A percentile compares a stretch with the other conserved stretches of the same genome.
phyloP scores from a whole-genome alignment of 2,329 filamentous ascomycete species.

The Pyricularia sp. region DNA sequence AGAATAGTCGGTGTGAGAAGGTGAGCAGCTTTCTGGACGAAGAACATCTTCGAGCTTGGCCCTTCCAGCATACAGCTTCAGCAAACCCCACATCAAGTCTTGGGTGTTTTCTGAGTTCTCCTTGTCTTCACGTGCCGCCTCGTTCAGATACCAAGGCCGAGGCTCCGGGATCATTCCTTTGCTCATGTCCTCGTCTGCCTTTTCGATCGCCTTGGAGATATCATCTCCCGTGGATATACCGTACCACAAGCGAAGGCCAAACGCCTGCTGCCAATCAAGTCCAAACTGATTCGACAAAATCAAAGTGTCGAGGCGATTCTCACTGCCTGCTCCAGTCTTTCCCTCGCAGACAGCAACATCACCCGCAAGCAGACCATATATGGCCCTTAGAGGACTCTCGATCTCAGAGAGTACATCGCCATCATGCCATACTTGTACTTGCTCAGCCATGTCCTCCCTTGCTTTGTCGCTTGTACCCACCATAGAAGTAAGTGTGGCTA shows the following conservation, averaged over 20 bases:
- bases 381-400: conserved; percentile 67
- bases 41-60: conserved; percentile 59
- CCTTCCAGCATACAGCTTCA: conserved; percentile 67
- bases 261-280: conserved; percentile 88
- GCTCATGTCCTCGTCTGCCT: conserved; percentile 65
- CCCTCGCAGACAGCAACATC: conserved; percentile 81
- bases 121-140: conserved; percentile 46
- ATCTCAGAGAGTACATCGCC: conserved; percentile 83
- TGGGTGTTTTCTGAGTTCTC: conserved; percentile 47
- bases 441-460: conserved; percentile 66
- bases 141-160: conserved; percentile 59
- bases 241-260: conserved; percentile 89
- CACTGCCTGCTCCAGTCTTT: conserved; percentile 59
- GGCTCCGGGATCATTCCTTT: conserved; percentile 65
- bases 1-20: conserved; percentile 65
- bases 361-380: conserved; percentile 84
- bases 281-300: conserved; percentile 75
- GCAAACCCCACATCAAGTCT: conserved; percentile 77
- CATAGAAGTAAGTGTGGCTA: conserved; percentile 39
- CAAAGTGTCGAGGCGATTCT: conserved; percentile 75
- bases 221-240: conserved; percentile 59
- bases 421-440: conserved; percentile 77
- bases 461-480: conserved; percentile 64
- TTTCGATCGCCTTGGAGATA: conserved; percentile 61
- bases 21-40: conserved; percentile 65